Evolutionary conservation across 805 yeast species (phyloP), one percentile per base, ranked within the genome.

Genomic region (Candida schatavii): DNA sequence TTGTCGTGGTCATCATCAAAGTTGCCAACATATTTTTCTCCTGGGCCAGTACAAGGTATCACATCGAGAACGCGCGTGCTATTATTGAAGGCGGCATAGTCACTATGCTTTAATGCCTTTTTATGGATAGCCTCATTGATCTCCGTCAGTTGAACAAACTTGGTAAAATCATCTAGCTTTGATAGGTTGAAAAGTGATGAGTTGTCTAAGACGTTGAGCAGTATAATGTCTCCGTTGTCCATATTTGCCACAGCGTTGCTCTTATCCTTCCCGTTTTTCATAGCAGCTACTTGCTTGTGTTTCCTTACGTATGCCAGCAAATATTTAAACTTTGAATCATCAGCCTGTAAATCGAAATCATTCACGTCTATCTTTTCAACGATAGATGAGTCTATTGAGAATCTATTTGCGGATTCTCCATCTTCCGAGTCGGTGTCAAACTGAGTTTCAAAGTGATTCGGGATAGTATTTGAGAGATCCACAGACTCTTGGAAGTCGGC

Each of bases 121-220:
- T 53, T 46, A 26, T 54, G 55, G 30, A 68, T 65, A 20, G 40
- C 37, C 37, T 69, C 68, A 43, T 67, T 61, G 23, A 68, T 42
- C 37, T 62, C 64, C 19, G 68, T 58, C 49, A 61, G 60, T 40
- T 58, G 59, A 10, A 65, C 55, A 43, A 60, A 70, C 32, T 49
- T 55, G 32, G 46, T 48, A 47, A 57, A 70, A 43, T 70, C 75
- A 45, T 64, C 68, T 15, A 68, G 47, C 4, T 51, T 41, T 1
- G 67, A 55, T 14, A 67, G 48, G 5, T 52, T 54, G 42, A 68
- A 65, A 3, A 63, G 50, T 0, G 70, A 63, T 5, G 49, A 35
- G 17, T 37, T 39, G 20, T 43, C 15, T 19, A 51, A 17, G 1
- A 43, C 20, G 27, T 53, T 51, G 14, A 53, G 34, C 5, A 52